Conservation (phyloP, 2,329 filamentous ascomycete species). For the Pseudogymnoascus sp. region DNA sequence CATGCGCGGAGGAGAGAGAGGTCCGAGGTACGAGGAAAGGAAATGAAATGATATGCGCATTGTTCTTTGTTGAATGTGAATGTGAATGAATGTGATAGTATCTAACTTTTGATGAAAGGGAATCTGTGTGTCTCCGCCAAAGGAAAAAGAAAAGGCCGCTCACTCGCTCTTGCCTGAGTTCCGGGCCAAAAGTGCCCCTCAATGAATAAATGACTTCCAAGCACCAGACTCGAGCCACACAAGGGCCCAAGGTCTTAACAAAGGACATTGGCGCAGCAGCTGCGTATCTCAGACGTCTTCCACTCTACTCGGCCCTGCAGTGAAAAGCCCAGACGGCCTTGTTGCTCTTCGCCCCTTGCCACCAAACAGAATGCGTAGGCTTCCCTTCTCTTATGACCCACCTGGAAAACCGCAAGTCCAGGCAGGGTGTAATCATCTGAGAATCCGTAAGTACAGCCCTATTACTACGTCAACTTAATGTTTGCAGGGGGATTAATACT, state of each 20-base stretch:
- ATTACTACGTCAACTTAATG: not conserved
- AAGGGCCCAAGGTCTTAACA: not conserved
- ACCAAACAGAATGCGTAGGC: not conserved
- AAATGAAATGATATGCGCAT: not conserved
- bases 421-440: not conserved
- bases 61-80: not conserved
- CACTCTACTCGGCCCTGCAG: too few relatives aligned
- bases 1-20: not conserved
- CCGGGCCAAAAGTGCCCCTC: not conserved
- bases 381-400: not conserved
- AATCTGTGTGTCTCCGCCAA: not conserved
- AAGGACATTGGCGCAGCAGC: too few relatives aligned
- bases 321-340: not conserved
- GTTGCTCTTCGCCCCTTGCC: not conserved
- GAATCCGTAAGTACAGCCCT: not conserved
- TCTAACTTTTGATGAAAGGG: not conserved
- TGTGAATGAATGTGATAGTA: too few relatives aligned
- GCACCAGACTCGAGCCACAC: not conserved
- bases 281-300: too few relatives aligned
- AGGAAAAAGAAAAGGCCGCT: not conserved
- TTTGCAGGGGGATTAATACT: not conserved
- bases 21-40: not conserved
- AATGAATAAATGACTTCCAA: not conserved
- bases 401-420: not conserved
- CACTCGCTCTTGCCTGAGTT: not conserved